Base-by-base conservation (phyloP, 2,329 filamentous ascomycete genomes). In the Colletotrichum euphorbiae region DNA sequence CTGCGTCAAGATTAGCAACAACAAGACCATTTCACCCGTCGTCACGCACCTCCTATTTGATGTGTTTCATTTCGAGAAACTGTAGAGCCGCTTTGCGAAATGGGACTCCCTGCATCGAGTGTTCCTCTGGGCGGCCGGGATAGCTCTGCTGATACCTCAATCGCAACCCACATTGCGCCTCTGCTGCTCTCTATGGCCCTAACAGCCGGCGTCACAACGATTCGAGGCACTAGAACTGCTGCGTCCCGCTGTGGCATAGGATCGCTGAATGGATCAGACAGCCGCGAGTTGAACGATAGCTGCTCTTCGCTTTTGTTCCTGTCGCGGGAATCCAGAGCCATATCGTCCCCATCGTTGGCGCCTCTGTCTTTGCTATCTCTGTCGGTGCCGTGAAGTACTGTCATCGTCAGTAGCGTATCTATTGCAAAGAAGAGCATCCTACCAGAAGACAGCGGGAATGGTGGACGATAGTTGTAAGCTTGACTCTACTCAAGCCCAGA, bases 131-230 rank as follows among this genome's bases (percentile, higher is more conserved):
- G 19, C 13, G 45, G 57, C 7, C 71, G 73, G 54, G 75, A 79
- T 5, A 83, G 69, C 51, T 80, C 80, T 8, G 80, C 79, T 13
- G 78, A 82, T 42, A 87, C 71, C 73, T 87, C 81, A 57, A 87
- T 77, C 3, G 84, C 83, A 2, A 78, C 81, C 85, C 82, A 87
- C n/a, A 86, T 70, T 11, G 71, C 76, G 36, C 75, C 72, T 42
- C 74, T 73, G 3, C 74, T 77, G 42, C 77, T 74, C 6, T 77
- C 74, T 1, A 82, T 72, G 1, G 77, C 73, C 5, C 74, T 75
- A 6, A 77, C 73, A 55, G 85, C 82, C 1, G 84, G 79, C 0
- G 78, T 84, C 24, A 85, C 79, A 15, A 75, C 73, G 24, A 87
- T 77, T 31, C 76, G 75, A 4, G 84, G 85, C 5, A 79, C 76